A percentile compares a stretch with the other conserved stretches of the same genome.
phyloP scores from a whole-genome alignment of 176 grass and related monocot genomes.

The Phyllostachys edulis region DNA sequence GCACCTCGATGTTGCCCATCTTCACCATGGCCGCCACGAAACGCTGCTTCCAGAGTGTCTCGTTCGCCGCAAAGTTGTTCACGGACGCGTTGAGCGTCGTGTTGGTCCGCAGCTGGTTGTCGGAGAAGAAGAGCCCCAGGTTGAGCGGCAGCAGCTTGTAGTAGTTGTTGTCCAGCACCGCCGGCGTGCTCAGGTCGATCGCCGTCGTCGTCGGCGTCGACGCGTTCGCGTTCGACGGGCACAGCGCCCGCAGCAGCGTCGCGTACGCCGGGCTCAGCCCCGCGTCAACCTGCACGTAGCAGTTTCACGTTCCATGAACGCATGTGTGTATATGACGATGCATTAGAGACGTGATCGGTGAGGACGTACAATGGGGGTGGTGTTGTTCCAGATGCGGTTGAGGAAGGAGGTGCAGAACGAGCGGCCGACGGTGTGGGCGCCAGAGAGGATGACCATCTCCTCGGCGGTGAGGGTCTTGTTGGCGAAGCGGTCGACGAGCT shows the following conservation, averaged over 20 bases:
- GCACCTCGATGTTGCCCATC: slow-evolving; percentile 50
- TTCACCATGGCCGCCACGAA: slow-evolving; percentile 53
- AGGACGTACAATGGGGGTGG: slow-evolving; percentile 23
- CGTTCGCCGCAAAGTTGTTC: slow-evolving; percentile 35
- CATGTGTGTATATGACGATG: no score
- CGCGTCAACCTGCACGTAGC: slow-evolving; percentile 6
- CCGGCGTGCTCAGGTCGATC: slow-evolving; percentile 35
- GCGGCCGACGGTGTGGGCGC: slow-evolving; percentile 53
- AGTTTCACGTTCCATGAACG: neutral
- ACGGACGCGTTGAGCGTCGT: slow-evolving; percentile 30
- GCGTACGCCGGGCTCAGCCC: slow-evolving; percentile 55
- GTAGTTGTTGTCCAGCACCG: slow-evolving; percentile 52
- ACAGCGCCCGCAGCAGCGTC: slow-evolving; percentile 29
- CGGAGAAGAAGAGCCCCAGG: slow-evolving; percentile 47
- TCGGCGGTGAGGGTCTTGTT: slow-evolving; percentile 45
- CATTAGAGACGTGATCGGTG: neutral
- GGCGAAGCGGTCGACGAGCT: slow-evolving; percentile 34
- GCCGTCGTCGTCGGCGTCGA: slow-evolving; percentile 32
- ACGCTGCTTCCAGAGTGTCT: slow-evolving; percentile 37
- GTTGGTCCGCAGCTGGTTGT: slow-evolving; percentile 43
- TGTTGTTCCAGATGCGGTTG: slow-evolving; percentile 18
- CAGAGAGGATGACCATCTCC: slow-evolving; percentile 57
- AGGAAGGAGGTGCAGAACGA: slow-evolving; percentile 49
- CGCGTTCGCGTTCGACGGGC: slow-evolving; percentile 42
- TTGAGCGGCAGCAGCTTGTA: slow-evolving; percentile 45